Percentiles rank a stretch among this genome's conserved stretches.
Conservation (phyloP, 768 basidiomycete species). For the Sporobolomyces pararoseus region DNA sequence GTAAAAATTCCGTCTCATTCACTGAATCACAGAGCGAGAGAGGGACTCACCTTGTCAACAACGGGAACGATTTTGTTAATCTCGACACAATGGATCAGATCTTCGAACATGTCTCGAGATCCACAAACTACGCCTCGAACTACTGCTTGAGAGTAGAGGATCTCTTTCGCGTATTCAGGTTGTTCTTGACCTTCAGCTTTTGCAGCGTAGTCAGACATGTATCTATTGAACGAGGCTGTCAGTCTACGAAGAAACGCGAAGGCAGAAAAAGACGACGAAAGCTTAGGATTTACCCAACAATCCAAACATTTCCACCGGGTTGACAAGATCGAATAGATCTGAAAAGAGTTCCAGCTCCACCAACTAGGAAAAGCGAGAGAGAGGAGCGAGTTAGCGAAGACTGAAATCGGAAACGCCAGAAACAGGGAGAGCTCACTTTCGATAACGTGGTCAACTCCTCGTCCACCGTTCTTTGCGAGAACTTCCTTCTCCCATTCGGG, state of each 20-base stretch:
- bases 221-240: neutral
- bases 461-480: conserved; percentile 33
- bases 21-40: too few relatives aligned
- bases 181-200: neutral
- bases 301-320: conserved; percentile 28
- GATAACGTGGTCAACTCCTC: conserved; percentile 46
- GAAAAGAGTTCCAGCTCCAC: conserved; percentile 24
- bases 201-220: conserved; percentile 29
- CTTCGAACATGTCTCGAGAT: conserved; percentile 61
- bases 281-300: conserved; percentile 27
- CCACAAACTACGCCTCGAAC: conserved; percentile 60
- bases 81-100: conserved; percentile 48
- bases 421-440: too few relatives aligned
- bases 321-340: conserved; percentile 15
- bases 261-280: neutral
- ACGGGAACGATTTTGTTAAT: conserved; percentile 27
- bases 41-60: conserved; percentile 26
- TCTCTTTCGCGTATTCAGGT: conserved; percentile 31
- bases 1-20: too few relatives aligned
- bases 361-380: neutral
- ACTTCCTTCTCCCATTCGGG: conserved; percentile 62
- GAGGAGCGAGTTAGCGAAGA: too few relatives aligned
- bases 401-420: too few relatives aligned
- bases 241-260: neutral
- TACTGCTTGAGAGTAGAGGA: conserved; percentile 32